A percentile compares a stretch with the other conserved stretches of the same genome.
These are phyloP conservation scores for Cymbopogon citratus DNA, from an alignment of 176 grass and related monocot species.

Conservation along the genomic window DNA sequence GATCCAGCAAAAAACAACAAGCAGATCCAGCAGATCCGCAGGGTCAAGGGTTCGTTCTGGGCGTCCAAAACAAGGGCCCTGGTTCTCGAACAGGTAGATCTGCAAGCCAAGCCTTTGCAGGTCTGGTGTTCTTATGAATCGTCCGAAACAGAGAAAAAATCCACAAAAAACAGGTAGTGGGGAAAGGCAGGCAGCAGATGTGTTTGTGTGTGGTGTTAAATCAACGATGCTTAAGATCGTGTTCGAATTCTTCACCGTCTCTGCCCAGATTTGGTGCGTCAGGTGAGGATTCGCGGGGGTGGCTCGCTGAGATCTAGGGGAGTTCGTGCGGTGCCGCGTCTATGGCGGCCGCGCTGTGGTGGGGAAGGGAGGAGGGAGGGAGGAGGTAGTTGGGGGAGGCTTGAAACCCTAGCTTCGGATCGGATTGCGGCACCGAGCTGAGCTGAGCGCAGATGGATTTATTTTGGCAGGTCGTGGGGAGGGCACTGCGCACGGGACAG, in stretches of 20 bases:
- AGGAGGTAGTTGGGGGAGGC: not conserved
- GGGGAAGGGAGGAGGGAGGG: not conserved
- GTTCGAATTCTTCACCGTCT: slow-evolving; percentile 38
- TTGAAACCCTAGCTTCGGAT: slow-evolving; percentile 42
- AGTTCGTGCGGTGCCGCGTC: slow-evolving; percentile 40
- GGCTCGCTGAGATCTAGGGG: slow-evolving; percentile 29
- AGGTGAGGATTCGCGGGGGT: slow-evolving; percentile 28
- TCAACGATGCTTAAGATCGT: slow-evolving; percentile 34
- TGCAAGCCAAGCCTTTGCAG: slow-evolving; percentile 39
- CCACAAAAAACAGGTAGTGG: not conserved
- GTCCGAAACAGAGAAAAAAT: slow-evolving; percentile 33
- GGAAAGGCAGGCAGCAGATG: not conserved
- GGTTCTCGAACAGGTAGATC: slow-evolving; percentile 36
- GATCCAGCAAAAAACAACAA: slow-evolving; percentile 38
- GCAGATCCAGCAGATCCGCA: slow-evolving; percentile 21
- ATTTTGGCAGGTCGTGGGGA: slow-evolving; percentile 23
- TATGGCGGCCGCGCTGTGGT: slow-evolving; percentile 30
- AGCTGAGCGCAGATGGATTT: slow-evolving; percentile 7
- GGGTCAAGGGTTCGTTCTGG: slow-evolving; percentile 43
- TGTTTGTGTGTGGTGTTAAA: slow-evolving; percentile 31
- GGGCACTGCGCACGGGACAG: not conserved
- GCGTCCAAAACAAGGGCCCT: slow-evolving; percentile 31
- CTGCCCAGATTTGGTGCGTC: slow-evolving; percentile 22
- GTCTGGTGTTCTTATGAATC: slow-evolving; percentile 59
- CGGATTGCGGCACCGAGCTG: not conserved